phyloP scores from a whole-genome alignment of 768 basidiomycete species.

The Mycena rebaudengoi region DNA sequence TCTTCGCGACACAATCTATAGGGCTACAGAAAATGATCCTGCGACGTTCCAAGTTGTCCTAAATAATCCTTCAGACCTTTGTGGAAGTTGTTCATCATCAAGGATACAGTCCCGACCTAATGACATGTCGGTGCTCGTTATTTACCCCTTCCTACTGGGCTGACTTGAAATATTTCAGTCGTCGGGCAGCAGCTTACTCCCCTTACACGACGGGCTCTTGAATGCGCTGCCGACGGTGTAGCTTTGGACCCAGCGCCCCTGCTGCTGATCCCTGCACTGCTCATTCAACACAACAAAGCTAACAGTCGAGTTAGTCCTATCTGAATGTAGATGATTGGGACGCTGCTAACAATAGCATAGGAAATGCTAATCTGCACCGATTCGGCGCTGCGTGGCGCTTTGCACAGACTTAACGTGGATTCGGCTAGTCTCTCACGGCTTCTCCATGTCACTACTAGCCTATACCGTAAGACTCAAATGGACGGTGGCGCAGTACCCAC shows the following conservation, averaged over 20 bases:
- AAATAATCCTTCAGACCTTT: constrained; percentile 63
- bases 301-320: constrained; percentile 56
- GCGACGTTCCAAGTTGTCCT: constrained; percentile 60
- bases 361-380: constrained; percentile 69
- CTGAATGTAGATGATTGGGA: not conserved
- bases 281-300: constrained; percentile 69
- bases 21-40: constrained; percentile 59
- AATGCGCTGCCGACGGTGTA: constrained; percentile 50
- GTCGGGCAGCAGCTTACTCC: constrained; percentile 61
- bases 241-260: constrained; percentile 65
- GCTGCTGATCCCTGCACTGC: constrained; percentile 55
- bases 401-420: constrained; percentile 60
- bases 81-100: constrained; percentile 67
- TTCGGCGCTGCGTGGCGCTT: constrained; percentile 61
- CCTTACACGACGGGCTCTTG: constrained; percentile 65
- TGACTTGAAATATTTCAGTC: constrained; percentile 51
- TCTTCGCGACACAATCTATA: constrained; percentile 62
- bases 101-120: constrained; percentile 58
- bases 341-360: constrained; percentile 40
- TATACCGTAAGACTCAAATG: constrained; percentile 47
- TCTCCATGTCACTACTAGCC: constrained; percentile 54
- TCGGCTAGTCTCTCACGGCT: constrained; percentile 53
- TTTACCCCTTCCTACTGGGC: not conserved
- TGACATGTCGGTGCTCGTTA: constrained; percentile 56
- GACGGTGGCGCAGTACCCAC: constrained; percentile 33